These are phyloP conservation scores for Alternaria brassicicola DNA, from an alignment of 2,329 filamentous ascomycete species.

Conservation along the genomic window DNA sequence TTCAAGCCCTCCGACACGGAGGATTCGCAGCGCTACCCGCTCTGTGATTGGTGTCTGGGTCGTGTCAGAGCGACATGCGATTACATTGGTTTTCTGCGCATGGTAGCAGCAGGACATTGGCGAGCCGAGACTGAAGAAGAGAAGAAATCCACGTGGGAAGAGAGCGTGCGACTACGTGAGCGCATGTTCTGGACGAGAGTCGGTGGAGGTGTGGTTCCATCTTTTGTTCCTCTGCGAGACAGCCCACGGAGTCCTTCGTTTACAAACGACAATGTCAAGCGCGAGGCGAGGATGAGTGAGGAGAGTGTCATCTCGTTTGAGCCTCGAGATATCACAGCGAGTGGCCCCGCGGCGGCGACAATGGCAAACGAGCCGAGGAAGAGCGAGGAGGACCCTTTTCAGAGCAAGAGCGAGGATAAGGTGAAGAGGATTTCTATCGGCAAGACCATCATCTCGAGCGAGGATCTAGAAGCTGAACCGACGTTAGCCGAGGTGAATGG, in stretches of 20 bases:
- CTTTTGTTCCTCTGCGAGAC: constrained; percentile 50
- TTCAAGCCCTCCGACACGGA: constrained; percentile 89
- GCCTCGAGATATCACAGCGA: constrained; percentile 22
- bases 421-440: constrained; percentile 48
- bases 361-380: constrained; percentile 16
- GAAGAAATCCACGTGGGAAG: constrained; percentile 90
- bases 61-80: constrained; percentile 89
- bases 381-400: constrained; percentile 46
- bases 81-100: constrained; percentile 86
- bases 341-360: constrained; percentile 9
- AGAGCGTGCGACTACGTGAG: constrained; percentile 85
- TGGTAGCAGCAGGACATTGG: constrained; percentile 93
- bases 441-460: constrained; percentile 41
- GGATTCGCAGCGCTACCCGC: constrained; percentile 83
- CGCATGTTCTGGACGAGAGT: constrained; percentile 97
- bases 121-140: constrained; percentile 81
- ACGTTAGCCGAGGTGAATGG: background rate
- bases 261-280: constrained; percentile 23
- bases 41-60: constrained; percentile 86
- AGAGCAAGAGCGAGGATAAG: constrained; percentile 28
- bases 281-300: constrained; percentile 35
- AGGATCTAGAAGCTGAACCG: constrained; percentile 8
- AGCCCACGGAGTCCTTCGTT: constrained; percentile 44
- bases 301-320: constrained; percentile 38
- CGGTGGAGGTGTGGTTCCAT: constrained; percentile 86